Conservation (phyloP, 2,329 filamentous ascomycete species). For the Catunica adiposa region DNA sequence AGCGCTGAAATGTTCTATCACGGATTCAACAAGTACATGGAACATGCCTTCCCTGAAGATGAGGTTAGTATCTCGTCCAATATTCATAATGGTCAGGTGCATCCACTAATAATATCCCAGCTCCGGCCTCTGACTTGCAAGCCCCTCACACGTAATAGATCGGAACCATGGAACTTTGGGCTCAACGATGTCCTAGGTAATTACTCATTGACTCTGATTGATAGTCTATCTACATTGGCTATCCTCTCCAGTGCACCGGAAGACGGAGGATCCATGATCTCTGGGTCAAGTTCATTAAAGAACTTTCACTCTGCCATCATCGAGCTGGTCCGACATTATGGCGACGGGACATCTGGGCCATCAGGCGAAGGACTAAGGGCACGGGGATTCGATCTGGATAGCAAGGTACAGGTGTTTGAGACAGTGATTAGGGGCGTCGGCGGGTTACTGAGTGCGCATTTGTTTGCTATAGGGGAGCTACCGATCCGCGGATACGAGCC, state of each 20-base stretch:
- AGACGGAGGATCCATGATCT: slow-evolving; percentile 18
- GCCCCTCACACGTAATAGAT: slow-evolving; percentile 67
- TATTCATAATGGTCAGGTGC: not conserved
- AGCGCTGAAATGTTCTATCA: slow-evolving; percentile 84
- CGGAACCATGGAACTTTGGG: slow-evolving; percentile 65
- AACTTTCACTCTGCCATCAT: slow-evolving; percentile 70
- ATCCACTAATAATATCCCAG: slow-evolving; percentile 25
- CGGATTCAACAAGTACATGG: slow-evolving; percentile 90
- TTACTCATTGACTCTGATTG: slow-evolving; percentile 88
- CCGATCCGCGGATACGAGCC: slow-evolving; percentile 68
- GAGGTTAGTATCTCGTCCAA: slow-evolving; percentile 36
- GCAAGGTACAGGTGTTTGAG: slow-evolving; percentile 97
- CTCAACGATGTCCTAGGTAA: slow-evolving; percentile 94
- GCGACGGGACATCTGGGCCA: slow-evolving; percentile 58
- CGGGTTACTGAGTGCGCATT: slow-evolving; percentile 76
- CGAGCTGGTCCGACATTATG: slow-evolving; percentile 65
- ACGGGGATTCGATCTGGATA: slow-evolving; percentile 82
- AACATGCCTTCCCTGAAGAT: slow-evolving; percentile 86
- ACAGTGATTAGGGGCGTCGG: slow-evolving; percentile 89
- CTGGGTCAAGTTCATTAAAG: slow-evolving; percentile 34
- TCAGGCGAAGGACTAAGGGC: slow-evolving; percentile 55
- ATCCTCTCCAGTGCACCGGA: slow-evolving; percentile 65
- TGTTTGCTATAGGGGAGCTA: slow-evolving; percentile 81
- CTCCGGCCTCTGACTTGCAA: slow-evolving; percentile 71
- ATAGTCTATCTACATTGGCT: slow-evolving; percentile 84